phyloP scores from a whole-genome alignment of 2,329 filamentous ascomycete species.

The Epichloe uncinata region DNA sequence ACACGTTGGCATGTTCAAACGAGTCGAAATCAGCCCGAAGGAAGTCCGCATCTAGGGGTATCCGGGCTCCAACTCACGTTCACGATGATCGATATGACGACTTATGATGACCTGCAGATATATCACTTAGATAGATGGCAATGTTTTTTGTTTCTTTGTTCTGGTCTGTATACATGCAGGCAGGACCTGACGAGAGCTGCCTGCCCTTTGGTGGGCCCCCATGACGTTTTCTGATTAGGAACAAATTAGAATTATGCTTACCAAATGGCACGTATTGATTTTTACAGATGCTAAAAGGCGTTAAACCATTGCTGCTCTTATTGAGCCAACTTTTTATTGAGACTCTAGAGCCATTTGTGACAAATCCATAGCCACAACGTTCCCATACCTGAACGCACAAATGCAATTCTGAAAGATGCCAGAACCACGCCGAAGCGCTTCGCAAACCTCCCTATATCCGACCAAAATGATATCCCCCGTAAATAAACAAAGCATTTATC shows the following conservation, averaged over 20 bases:
- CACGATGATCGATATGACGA: not conserved
- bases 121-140: not conserved
- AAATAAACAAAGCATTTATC: constrained; percentile 53
- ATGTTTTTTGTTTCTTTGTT: not conserved
- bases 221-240: no score
- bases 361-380: constrained; percentile 28
- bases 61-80: not conserved
- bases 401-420: constrained; percentile 34
- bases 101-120: not conserved
- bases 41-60: constrained; percentile 12
- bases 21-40: constrained; percentile 25
- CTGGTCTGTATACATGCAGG: not conserved
- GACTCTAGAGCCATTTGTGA: constrained; percentile 29
- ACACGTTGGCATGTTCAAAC: constrained; percentile 70
- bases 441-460: constrained; percentile 16
- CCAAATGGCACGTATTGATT: not conserved
- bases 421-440: constrained; percentile 30
- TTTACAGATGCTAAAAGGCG: not conserved
- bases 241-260: no score
- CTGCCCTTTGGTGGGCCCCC: no score
- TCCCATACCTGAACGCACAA: constrained; percentile 33
- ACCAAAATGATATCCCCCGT: constrained; percentile 2
- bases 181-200: no score
- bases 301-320: constrained; percentile 23
- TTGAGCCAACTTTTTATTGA: constrained; percentile 31